A percentile compares a stretch with the other conserved stretches of the same genome.
These are phyloP conservation scores for Auricularia auricula-judae DNA, from an alignment of 768 basidiomycete species.

Conservation along the genomic window DNA sequence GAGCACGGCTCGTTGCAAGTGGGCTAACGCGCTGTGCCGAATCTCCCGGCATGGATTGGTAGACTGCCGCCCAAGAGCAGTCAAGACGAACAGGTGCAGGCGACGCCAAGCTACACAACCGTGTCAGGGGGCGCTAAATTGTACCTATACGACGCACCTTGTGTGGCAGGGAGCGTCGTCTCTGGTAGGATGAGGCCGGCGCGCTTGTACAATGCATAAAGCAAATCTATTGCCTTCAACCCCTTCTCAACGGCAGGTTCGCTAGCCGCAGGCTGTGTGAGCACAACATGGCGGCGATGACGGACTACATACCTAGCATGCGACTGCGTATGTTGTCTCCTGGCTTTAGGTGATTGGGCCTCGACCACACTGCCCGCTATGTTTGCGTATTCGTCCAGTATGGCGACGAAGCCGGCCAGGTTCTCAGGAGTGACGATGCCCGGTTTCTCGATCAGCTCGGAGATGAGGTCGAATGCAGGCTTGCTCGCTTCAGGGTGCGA, in stretches of 20 bases:
- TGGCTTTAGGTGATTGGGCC: constrained; percentile 24
- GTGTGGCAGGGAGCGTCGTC: constrained; percentile 14
- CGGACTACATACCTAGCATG: not conserved
- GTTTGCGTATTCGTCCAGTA: constrained; percentile 81
- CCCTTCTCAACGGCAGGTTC: constrained; percentile 75
- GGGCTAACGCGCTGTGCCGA: constrained; percentile 65
- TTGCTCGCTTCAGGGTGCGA: constrained; percentile 81
- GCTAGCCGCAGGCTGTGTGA: constrained; percentile 23
- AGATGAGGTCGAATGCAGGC: constrained; percentile 71
- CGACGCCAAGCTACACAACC: constrained; percentile 57
- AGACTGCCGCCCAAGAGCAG: constrained; percentile 68
- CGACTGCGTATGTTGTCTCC: constrained; percentile 31
- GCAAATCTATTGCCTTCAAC: constrained; percentile 67
- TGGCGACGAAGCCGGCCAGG: constrained; percentile 62
- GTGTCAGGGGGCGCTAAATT: not conserved
- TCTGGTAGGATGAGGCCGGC: constrained; percentile 48
- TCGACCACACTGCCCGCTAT: constrained; percentile 47
- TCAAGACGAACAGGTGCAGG: constrained; percentile 62
- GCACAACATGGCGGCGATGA: not conserved
- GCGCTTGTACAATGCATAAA: constrained; percentile 61
- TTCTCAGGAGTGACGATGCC: constrained; percentile 60
- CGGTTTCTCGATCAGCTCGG: constrained; percentile 45
- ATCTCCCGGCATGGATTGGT: constrained; percentile 76
- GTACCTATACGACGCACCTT: constrained; percentile 19
- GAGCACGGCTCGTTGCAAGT: constrained; percentile 76